These are phyloP conservation scores for Ganoderma lingzhi DNA, from an alignment of 1,284 basidiomycete genomes.

Conservation along the genomic window DNA sequence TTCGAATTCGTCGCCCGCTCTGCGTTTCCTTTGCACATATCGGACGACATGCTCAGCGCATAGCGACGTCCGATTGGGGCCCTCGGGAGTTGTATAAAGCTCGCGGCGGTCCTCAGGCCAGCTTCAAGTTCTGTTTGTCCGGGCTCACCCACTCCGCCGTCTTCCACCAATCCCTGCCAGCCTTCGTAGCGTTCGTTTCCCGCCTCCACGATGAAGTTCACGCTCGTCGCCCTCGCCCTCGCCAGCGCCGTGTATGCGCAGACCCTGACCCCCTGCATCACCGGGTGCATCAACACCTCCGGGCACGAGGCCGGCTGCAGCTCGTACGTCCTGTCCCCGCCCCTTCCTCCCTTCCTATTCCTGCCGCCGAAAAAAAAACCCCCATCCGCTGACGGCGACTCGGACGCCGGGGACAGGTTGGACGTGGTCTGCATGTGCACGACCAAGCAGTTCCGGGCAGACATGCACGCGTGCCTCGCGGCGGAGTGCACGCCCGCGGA, in stretches of 20 bases:
- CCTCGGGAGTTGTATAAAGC: background rate
- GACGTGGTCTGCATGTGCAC: background rate
- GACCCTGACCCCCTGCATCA: background rate
- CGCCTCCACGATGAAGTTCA: background rate
- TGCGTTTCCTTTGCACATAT: background rate
- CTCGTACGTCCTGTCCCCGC: background rate
- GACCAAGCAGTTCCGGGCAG: background rate
- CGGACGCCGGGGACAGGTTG: background rate
- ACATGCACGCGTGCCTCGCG: background rate
- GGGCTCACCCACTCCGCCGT: too few relatives aligned
- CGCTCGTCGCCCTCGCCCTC: background rate
- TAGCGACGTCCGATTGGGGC: too few relatives aligned
- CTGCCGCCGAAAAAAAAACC: too few relatives aligned
- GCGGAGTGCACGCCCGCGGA: background rate
- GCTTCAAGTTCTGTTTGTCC: too few relatives aligned
- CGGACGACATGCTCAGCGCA: background rate
- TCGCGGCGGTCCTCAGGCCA: background rate
- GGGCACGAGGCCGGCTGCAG: background rate
- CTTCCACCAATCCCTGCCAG: background rate
- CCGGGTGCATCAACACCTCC: background rate
- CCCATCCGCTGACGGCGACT: background rate
- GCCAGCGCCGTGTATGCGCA: background rate
- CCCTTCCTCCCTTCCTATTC: background rate
- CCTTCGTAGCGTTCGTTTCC: background rate
- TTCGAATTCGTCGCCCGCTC: background rate